Percentiles rank a stretch among this genome's conserved stretches.
These are phyloP conservation scores for Zygosaccharomyces sapae DNA, from an alignment of 1,139 yeast genomes.

Conservation along the genomic window DNA sequence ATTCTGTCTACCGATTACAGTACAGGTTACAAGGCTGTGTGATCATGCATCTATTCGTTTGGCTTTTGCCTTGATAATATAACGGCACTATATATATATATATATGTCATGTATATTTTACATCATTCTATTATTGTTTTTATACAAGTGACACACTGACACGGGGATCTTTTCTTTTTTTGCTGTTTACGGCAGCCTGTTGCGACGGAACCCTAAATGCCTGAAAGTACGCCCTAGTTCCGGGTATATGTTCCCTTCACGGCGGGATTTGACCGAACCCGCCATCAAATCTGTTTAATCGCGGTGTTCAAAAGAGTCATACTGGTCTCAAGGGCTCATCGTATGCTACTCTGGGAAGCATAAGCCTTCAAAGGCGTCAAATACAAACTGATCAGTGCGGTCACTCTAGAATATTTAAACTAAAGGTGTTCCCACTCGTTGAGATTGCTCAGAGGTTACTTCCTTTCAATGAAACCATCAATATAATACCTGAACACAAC, in stretches of 20 bases:
- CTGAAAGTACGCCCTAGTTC: too few species aligned
- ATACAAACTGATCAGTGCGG: neutral
- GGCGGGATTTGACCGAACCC: neutral
- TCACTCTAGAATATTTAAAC: neutral
- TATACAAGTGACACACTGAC: neutral
- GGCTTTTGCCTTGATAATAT: too few species aligned
- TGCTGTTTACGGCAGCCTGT: neutral
- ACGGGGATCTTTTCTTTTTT: neutral
- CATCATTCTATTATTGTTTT: neutral
- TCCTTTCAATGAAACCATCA: too few species aligned
- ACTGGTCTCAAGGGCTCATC: neutral
- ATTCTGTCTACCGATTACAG: constrained; percentile 14
- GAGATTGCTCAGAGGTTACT: too few species aligned
- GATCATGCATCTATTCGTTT: neutral
- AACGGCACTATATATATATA: neutral
- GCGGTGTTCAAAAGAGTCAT: neutral
- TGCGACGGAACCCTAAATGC: neutral
- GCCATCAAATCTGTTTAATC: neutral
- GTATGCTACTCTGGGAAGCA: neutral
- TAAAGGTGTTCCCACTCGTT: neutral
- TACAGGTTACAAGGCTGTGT: constrained; percentile 1
- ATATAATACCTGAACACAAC: neutral
- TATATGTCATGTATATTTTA: neutral
- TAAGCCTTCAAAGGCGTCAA: neutral
- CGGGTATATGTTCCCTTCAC: neutral